phyloP scores from a whole-genome alignment of 1,284 basidiomycete genomes.

The Boletus mariae region DNA sequence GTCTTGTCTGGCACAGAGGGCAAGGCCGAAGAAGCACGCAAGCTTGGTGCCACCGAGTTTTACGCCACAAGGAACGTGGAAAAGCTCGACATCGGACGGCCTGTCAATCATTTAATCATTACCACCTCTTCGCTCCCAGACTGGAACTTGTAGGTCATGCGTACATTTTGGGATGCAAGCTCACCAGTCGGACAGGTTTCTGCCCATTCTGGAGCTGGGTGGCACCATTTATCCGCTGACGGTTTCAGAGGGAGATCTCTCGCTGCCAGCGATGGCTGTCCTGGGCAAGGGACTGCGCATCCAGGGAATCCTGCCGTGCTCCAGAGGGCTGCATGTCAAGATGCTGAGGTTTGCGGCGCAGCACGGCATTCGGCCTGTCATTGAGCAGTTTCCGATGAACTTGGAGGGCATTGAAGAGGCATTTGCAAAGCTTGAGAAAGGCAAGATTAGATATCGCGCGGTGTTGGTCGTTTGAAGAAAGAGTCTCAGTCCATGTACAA shows the following conservation, averaged over 20 bases:
- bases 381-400: slow-evolving; percentile 30
- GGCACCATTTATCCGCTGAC: slow-evolving; percentile 26
- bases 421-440: slow-evolving; percentile 23
- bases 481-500: too few species aligned
- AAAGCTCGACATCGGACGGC: slow-evolving; percentile 24
- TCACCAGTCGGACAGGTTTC: slow-evolving; percentile 17
- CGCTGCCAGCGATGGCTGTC: slow-evolving; percentile 16
- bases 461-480: slow-evolving; percentile 23
- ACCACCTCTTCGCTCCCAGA: slow-evolving; percentile 29
- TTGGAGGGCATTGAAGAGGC: slow-evolving; percentile 31
- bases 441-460: slow-evolving; percentile 32
- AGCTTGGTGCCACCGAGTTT: slow-evolving; percentile 49
- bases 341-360: slow-evolving; percentile 29
- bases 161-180: not conserved
- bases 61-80: slow-evolving; percentile 27
- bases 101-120: slow-evolving; percentile 28
- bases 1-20: slow-evolving; percentile 55
- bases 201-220: slow-evolving; percentile 22
- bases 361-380: slow-evolving; percentile 25
- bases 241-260: slow-evolving; percentile 19
- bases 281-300: slow-evolving; percentile 19
- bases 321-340: slow-evolving; percentile 27
- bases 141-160: slow-evolving; percentile 26
- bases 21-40: slow-evolving; percentile 53
- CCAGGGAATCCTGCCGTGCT: slow-evolving; percentile 24